Percentiles rank a stretch among this genome's conserved stretches.
These are phyloP conservation scores for Erythrophleum fordii DNA, from an alignment of 306 rosid species.

Conservation along the genomic window DNA sequence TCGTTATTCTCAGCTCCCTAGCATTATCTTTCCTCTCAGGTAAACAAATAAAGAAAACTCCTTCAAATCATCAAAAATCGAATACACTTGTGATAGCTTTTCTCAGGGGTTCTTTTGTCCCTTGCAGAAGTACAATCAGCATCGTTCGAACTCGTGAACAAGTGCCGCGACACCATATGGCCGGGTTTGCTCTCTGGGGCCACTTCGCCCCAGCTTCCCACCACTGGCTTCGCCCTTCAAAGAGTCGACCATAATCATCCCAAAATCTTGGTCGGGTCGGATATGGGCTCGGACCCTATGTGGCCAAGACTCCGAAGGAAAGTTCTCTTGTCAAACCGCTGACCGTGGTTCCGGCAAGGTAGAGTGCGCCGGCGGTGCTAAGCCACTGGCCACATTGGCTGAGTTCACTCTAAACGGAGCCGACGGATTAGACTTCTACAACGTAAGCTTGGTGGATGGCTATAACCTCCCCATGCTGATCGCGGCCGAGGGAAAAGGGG, in stretches of 20 bases:
- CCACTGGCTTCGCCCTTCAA: conserved; percentile 74
- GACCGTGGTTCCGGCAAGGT: conserved; percentile 86
- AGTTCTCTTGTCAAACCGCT: conserved; percentile 75
- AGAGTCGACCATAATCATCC: conserved; percentile 59
- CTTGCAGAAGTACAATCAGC: conserved; percentile 66
- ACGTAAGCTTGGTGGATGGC: conserved; percentile 95
- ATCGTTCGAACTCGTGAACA: conserved; percentile 78
- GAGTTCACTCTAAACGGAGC: conserved; percentile 95
- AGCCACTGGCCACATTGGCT: conserved; percentile 89
- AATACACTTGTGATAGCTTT: no score
- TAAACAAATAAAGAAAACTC: conserved; percentile 39
- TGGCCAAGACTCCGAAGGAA: conserved; percentile 52
- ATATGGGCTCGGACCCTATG: conserved; percentile 90
- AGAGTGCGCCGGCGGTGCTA: conserved; percentile 71
- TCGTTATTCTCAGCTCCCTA: conserved; percentile 45
- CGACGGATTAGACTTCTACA: conserved; percentile 82
- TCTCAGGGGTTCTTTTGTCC: not conserved
- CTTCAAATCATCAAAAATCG: no score
- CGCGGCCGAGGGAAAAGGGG: conserved; percentile 77
- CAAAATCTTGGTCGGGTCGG: conserved; percentile 92
- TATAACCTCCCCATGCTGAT: conserved; percentile 89
- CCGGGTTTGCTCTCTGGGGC: conserved; percentile 93
- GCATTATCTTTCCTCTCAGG: conserved; percentile 65
- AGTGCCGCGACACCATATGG: conserved; percentile 84
- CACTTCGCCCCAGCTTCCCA: conserved; percentile 65